Evolutionary conservation across 73 alveolate species (phyloP), one percentile per base, ranked within the genome.

Genomic region (Stentor coeruleus): DNA sequence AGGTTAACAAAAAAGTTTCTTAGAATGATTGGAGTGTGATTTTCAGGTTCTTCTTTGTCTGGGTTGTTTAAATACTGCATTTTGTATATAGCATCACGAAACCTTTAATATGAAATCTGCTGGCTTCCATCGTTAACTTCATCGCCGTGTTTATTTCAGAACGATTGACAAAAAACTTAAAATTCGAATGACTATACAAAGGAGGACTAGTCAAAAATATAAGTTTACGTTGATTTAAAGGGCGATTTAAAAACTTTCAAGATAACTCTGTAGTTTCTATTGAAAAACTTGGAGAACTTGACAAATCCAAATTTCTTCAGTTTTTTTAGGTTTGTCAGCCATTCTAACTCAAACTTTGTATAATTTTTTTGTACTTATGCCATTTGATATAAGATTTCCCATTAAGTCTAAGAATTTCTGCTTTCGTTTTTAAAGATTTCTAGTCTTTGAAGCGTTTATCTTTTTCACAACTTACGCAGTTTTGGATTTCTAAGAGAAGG

Each of bases 191-290:
- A 6, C 28, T 11, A 20, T 49, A 49, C 66, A 49, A 49, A 6
- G 66, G 66, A 49, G 66, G 6, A 49, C 66, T 49, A 49, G 66
- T 49, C n/a, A n/a, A n/a, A n/a, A n/a, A n/a, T n/a, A n/a, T n/a
- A n/a, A n/a, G n/a, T n/a, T n/a, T n/a, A n/a, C n/a, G n/a, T n/a
- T n/a, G n/a, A n/a, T n/a, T n/a, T n/a, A n/a, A n/a, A n/a, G n/a
- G n/a, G n/a, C n/a, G n/a, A n/a, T n/a, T n/a, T n/a, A n/a, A n/a
- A n/a, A n/a, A n/a, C n/a, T n/a, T n/a, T n/a, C n/a, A n/a, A n/a
- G n/a, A n/a, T n/a, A n/a, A n/a, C n/a, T n/a, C n/a, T n/a, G n/a
- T n/a, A n/a, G n/a, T n/a, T n/a, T n/a, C n/a, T n/a, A n/a, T n/a
- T n/a, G n/a, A n/a, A n/a, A n/a, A n/a, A n/a, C n/a, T n/a, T n/a